Base-by-base conservation (phyloP, 129 eudicot species). In the Lactuca saligna region DNA sequence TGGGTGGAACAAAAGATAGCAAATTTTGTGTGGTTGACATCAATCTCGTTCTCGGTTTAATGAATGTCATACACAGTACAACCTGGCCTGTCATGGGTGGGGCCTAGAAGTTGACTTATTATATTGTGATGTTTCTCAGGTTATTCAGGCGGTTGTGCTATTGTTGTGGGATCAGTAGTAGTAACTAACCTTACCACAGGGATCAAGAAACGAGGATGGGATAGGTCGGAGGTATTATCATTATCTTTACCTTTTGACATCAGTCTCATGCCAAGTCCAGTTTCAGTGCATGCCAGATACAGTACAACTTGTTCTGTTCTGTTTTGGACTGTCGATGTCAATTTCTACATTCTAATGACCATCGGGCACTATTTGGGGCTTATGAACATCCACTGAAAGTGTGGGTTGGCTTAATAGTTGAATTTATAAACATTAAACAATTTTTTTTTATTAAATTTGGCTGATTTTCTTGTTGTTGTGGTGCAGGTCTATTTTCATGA, bases 401-500 rank as follows among this genome's bases (percentile, higher is more conserved):
- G 6, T 20, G 20, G 20, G 20, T 20, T 20, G 20, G 0, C 20
- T 20, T 20, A 20, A 20, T 20, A 20, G 20, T 34, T 33, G 7
- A 8, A 13, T 10, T 59, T 3, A 14, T 17, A 49, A 33, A 20
- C 38, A 6, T 35, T 39, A 39, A 39, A 39, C 44, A 6, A 6
- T 39, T 39, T 39, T 20, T 37, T 54, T 57, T 68, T 41, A 32
- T 17, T n/a, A 15, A 72, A 7, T 49, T 57, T 65, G 61, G 58
- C 13, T 49, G 37, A 17, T 20, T 39, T 7, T 16, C 3, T 65
- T 63, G 44, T 50, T 62, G 54, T 71, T 42, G 20, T 70, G 72
- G 16, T 77, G 88, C 95, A 92, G 98, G 96, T 92, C 42, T 88
- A 86, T 74, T 92, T 89, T 70, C 91, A 84, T 68, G 91, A 89